phyloP scores from a whole-genome alignment of 148 eudicot genomes.

The Persicaria maculosa region DNA sequence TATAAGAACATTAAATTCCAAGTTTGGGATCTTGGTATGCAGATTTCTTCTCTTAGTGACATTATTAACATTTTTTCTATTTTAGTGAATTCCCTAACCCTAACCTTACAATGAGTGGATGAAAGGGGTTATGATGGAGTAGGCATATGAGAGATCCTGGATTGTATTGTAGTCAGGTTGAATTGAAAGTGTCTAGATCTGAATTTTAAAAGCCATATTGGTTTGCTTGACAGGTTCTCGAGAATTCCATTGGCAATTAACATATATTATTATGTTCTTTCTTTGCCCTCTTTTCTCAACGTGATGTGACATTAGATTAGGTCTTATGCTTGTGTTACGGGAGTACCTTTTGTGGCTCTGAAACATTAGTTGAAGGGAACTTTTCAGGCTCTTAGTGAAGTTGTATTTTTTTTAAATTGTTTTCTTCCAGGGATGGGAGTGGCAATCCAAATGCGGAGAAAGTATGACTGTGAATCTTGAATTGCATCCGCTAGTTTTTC shows the following conservation, averaged over 20 bases:
- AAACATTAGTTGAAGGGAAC: neutral
- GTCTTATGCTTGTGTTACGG: too few species aligned
- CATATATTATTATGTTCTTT: too few species aligned
- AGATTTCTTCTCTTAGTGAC: constrained; percentile 5
- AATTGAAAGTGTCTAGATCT: neutral
- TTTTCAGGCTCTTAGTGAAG: neutral
- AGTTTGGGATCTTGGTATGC: constrained; percentile 97
- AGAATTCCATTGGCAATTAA: neutral
- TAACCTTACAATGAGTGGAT: neutral
- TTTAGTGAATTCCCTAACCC: neutral
- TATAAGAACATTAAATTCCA: constrained; percentile 95
- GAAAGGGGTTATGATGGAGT: neutral
- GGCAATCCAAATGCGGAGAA: neutral
- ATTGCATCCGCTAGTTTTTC: neutral
- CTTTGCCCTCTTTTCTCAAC: neutral
- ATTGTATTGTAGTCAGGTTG: neutral
- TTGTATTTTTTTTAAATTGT: neutral
- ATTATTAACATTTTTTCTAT: neutral
- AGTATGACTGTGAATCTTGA: neutral
- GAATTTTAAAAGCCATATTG: neutral
- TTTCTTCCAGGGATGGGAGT: neutral
- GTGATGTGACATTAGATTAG: too few species aligned
- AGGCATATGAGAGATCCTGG: neutral
- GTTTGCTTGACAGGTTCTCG: neutral
- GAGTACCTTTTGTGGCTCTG: neutral